Base-by-base conservation (phyloP, 2,329 filamentous ascomycete genomes). In the Penicillium frequentans region DNA sequence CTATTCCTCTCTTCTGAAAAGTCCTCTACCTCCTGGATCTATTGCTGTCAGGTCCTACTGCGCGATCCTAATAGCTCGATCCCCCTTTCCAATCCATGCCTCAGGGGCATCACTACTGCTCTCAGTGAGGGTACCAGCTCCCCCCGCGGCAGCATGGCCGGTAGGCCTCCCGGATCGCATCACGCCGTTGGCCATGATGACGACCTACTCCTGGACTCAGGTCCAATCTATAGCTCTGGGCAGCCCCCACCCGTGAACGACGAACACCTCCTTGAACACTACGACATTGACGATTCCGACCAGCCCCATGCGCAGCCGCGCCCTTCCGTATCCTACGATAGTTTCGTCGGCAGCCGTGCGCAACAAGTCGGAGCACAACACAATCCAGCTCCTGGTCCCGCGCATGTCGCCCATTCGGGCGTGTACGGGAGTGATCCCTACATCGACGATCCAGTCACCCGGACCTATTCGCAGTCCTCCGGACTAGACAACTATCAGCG, bases 291-390 rank as follows among this genome's bases (percentile, higher is more conserved):
- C 68, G 82, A 86, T 63, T 79, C 82, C 61, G 85, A 90, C 63
- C 79, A 83, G 65, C 79, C 83, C 47, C 55, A 64, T 52, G 47
- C 56, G 44, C 84, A 84, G 60, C 77, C 86, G 56, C 89, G 93
- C 64, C 90, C 92, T 52, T 97, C 93, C 26, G 87, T 93, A 52
- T 96, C 92, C 57, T 97, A 97, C 77, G 93, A 97, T 81, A 90
- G 95, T 68, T 98, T 97, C 73, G 88, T 98, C 61, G 93, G 93
- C 62, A 86, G 64, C 62, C 81, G 80, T 59, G 77, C 81, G 58
- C 75, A 81, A 52, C 80, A 82, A 49, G 73, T 80, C 23, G 74
- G 80, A 47, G 75, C 62, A 46, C 79, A 69, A 75, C 54, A 62
- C 11, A 47, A 60, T 61, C 70, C 59, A 63, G 81, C 64, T 75